Evolutionary conservation across 2,329 filamentous ascomycete genomes (phyloP).

Genomic region (Venturia oleaginea): DNA sequence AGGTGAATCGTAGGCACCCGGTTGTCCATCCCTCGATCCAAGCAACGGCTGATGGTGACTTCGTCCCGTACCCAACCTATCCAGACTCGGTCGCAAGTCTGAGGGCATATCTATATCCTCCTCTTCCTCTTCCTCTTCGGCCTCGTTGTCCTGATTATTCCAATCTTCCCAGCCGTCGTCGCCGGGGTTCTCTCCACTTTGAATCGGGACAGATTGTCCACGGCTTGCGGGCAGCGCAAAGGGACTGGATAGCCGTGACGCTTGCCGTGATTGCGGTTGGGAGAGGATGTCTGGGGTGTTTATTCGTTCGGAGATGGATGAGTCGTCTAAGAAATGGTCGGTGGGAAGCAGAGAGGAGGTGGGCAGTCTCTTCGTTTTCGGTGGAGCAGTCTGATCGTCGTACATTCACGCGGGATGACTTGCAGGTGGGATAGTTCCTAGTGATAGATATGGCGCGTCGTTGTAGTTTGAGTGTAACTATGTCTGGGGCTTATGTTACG

Average conservation of each 20-base stretch:
- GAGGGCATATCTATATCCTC: slow-evolving; percentile 34
- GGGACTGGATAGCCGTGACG: neutral
- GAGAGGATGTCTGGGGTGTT: slow-evolving; percentile 4
- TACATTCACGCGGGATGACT: slow-evolving; percentile 5
- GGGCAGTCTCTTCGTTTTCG: neutral
- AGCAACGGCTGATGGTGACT: slow-evolving; percentile 46
- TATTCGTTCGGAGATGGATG: neutral
- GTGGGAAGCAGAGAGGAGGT: neutral
- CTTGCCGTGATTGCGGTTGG: slow-evolving; percentile 8
- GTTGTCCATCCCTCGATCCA: slow-evolving; percentile 30
- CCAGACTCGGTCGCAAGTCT: slow-evolving; percentile 33
- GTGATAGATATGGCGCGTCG: neutral
- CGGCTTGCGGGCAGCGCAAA: neutral
- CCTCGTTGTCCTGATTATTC: slow-evolving; percentile 4
- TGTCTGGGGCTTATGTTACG: neutral
- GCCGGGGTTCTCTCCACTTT: neutral
- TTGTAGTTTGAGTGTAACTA: neutral
- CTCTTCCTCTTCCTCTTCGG: slow-evolving; percentile 4
- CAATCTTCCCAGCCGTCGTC: neutral
- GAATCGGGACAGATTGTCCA: neutral
- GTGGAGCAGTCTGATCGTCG: neutral
- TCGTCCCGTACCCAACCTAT: slow-evolving; percentile 29
- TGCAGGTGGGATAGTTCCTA: neutral
- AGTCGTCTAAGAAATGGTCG: neutral
- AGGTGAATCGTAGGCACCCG: slow-evolving; percentile 30